These are phyloP conservation scores for Pestalotiopsis sp. DNA, from an alignment of 2,329 filamentous ascomycete species.

Conservation along the genomic window DNA sequence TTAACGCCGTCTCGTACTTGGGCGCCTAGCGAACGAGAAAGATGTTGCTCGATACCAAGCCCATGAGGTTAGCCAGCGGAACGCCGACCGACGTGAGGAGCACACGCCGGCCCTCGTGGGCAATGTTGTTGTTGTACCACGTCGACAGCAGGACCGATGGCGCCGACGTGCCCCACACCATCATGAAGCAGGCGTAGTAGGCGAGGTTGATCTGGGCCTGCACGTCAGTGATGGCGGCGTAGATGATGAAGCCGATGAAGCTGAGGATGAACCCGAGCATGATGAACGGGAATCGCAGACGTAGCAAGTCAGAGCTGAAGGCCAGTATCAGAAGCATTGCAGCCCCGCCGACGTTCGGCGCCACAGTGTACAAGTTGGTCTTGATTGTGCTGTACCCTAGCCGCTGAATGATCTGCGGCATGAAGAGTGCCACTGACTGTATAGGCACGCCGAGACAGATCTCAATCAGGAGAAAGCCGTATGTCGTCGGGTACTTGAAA, in stretches of 20 bases:
- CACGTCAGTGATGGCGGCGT: conserved; percentile 69
- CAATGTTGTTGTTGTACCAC: conserved; percentile 84
- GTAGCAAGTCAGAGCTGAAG: conserved; percentile 67
- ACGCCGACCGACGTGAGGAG: conserved; percentile 73
- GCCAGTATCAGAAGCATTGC: conserved; percentile 73
- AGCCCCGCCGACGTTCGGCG: conserved; percentile 73
- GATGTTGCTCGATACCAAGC: conserved; percentile 69
- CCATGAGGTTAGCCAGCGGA: conserved; percentile 77
- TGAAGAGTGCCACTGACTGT: conserved; percentile 55
- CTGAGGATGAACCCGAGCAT: conserved; percentile 74
- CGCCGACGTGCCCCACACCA: conserved; percentile 78
- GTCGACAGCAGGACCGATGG: conserved; percentile 66
- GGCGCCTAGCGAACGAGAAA: conserved; percentile 66
- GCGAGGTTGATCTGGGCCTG: conserved; percentile 63
- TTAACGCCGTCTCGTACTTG: conserved; percentile 67
- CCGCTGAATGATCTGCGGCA: conserved; percentile 58
- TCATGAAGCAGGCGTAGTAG: conserved; percentile 80
- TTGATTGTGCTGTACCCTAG: conserved; percentile 52
- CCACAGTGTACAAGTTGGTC: conserved; percentile 81
- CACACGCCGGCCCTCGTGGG: conserved; percentile 73
- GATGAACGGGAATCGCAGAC: conserved; percentile 73
- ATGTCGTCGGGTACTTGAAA: conserved; percentile 52
- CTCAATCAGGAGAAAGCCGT: conserved; percentile 54
- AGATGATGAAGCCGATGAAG: conserved; percentile 79
- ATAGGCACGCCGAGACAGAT: conserved; percentile 61